phyloP scores from a whole-genome alignment of 2,329 filamentous ascomycete genomes.

The Davidsoniella eucalypti region DNA sequence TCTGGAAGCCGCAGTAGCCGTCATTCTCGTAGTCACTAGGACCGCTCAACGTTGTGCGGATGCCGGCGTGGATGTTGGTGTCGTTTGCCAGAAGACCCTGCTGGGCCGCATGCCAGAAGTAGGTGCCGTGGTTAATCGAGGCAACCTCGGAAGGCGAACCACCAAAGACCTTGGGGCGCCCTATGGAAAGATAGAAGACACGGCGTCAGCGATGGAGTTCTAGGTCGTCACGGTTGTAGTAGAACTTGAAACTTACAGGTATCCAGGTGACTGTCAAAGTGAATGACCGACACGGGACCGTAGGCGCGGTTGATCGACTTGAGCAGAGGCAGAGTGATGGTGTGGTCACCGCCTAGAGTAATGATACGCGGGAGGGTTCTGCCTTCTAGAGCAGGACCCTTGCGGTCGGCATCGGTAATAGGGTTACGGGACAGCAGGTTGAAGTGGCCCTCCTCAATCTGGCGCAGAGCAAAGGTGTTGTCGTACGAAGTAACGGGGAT shows the following conservation, averaged over 20 bases:
- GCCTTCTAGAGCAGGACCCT: conserved; percentile 52
- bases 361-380: conserved; percentile 69
- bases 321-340: conserved; percentile 43
- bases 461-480: conserved; percentile 63
- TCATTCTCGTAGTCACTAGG: conserved; percentile 73
- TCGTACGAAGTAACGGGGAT: conserved; percentile 80
- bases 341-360: conserved; percentile 52
- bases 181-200: conserved; percentile 21
- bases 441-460: conserved; percentile 76
- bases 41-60: conserved; percentile 65
- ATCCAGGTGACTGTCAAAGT: conserved; percentile 49
- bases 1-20: conserved; percentile 70
- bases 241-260: conserved; percentile 34
- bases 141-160: conserved; percentile 62
- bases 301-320: conserved; percentile 44
- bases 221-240: background rate
- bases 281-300: conserved; percentile 43
- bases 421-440: conserved; percentile 55
- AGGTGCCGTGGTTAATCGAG: conserved; percentile 72
- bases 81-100: conserved; percentile 69
- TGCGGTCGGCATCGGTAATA: conserved; percentile 47
- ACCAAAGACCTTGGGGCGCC: conserved; percentile 76
- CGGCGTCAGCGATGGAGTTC: background rate
- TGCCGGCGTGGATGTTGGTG: conserved; percentile 75
- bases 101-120: conserved; percentile 69